Evolutionary conservation across 2,329 filamentous ascomycete genomes (phyloP), one percentile per base, ranked within the genome.

Genomic region (Colletotrichum spaethianum): DNA sequence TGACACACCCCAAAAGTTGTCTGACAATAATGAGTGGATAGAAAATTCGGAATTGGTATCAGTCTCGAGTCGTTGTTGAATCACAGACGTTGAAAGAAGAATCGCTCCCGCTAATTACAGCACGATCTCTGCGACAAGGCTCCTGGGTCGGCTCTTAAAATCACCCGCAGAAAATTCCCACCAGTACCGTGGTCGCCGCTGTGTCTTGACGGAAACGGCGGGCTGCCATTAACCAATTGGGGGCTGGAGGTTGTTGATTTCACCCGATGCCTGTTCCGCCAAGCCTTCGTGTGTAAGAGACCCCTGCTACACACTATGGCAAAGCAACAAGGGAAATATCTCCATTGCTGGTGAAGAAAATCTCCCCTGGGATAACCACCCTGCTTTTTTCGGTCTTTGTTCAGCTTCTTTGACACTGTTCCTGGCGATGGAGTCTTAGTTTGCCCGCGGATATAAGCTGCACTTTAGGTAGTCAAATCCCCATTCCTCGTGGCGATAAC

Each of bases 151-250:
- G 55, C 55, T 42, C 14, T 18, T 60, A 26, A 44, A 57, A 23
- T 28, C 52, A 36, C 42, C 60, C 60, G 52, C 60, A 69, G 67
- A 23, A 42, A 59, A 69, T 42, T 59, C 60, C 60, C 52, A 50
- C 23, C 38, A 42, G 50, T 68, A 38, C 56, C 64, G 56, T 62
- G 55, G 44, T 26, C 55, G 40, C 66, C 50, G 52, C 60, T 65
- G 67, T 60, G 53, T 31, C 36, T 66, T 53, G 67, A 66, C 53
- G 62, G 28, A 66, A 66, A 65, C 8, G 36, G 67, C 61, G 67
- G 67, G 44, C 55, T 31, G 20, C 62, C 42, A 31, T 53, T 44
- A 46, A 42, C 4, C 16, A n/a, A n/a, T n/a, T n/a, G n/a, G 67
- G 53, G 52, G 44, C 62, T 60, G 38, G 9, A 53, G 36, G 26